phyloP scores from a whole-genome alignment of 1,284 basidiomycete species.

The Leccinum huronense region DNA sequence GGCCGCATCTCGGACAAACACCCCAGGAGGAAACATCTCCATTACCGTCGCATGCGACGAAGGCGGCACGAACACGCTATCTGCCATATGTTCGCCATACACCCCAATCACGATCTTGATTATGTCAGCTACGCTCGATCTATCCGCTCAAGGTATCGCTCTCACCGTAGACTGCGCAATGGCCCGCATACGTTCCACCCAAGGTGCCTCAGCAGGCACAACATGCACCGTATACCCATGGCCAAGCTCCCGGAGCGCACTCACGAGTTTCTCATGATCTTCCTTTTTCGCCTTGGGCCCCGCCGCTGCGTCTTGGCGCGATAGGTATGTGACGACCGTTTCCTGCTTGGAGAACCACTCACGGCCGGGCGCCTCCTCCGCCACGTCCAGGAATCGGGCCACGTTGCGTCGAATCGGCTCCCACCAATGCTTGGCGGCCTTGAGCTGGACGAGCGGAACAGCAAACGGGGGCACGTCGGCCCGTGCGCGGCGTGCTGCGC shows the following conservation, averaged over 20 bases:
- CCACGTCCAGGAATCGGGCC: slow-evolving; percentile 48
- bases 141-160: slow-evolving; percentile 7
- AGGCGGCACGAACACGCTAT: slow-evolving; percentile 69
- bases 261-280: slow-evolving; percentile 55
- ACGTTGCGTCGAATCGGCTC: slow-evolving; percentile 61
- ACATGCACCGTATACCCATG: slow-evolving; percentile 66
- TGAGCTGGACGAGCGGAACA: slow-evolving; percentile 59
- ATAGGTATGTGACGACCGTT: slow-evolving; percentile 72
- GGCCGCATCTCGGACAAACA: slow-evolving; percentile 73
- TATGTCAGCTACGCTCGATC: not conserved
- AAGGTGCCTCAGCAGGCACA: slow-evolving; percentile 51
- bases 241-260: slow-evolving; percentile 52
- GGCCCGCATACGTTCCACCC: slow-evolving; percentile 61
- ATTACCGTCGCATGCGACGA: slow-evolving; percentile 59
- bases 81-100: slow-evolving; percentile 69
- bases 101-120: slow-evolving; percentile 69
- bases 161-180: slow-evolving; percentile 72
- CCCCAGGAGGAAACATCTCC: slow-evolving; percentile 75
- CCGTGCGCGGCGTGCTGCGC: slow-evolving; percentile 52
- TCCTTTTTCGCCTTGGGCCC: slow-evolving; percentile 43
- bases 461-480: slow-evolving; percentile 43
- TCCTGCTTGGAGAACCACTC: slow-evolving; percentile 32
- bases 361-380: slow-evolving; percentile 33
- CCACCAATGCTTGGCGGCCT: slow-evolving; percentile 67
- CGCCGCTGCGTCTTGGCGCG: slow-evolving; percentile 53